Evolutionary conservation across 169 alveolate species (phyloP).

Genomic region (Cryptosporidium meleagridis): DNA sequence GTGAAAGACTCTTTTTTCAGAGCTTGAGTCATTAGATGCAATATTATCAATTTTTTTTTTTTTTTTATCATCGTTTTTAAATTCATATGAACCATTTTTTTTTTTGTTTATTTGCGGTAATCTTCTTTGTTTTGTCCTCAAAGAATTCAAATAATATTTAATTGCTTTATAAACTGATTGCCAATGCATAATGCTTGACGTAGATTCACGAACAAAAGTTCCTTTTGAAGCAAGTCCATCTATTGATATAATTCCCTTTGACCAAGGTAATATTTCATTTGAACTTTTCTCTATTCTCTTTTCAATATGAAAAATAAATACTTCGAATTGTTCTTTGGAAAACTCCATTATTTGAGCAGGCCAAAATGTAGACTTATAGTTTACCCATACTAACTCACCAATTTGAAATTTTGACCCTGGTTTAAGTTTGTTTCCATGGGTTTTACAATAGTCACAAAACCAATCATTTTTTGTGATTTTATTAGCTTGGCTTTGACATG

Average conservation of each 20-base stretch:
- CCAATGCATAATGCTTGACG: slow-evolving; percentile 40
- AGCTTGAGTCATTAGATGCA: background rate
- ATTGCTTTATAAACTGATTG: slow-evolving; percentile 51
- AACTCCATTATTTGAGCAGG: slow-evolving; percentile 55
- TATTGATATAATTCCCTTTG: slow-evolving; percentile 38
- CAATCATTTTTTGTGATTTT: slow-evolving; percentile 40
- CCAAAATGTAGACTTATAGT: slow-evolving; percentile 36
- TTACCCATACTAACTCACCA: slow-evolving; percentile 69
- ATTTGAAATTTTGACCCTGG: slow-evolving; percentile 45
- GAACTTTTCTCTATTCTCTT: slow-evolving; percentile 25
- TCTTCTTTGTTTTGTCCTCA: slow-evolving; percentile 47
- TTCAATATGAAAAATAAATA: slow-evolving; percentile 41
- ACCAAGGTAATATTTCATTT: slow-evolving; percentile 38
- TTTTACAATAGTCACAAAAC: slow-evolving; percentile 53
- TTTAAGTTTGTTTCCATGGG: background rate
- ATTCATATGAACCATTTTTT: background rate
- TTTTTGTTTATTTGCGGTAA: slow-evolving; percentile 15
- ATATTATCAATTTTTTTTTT: slow-evolving; percentile 3
- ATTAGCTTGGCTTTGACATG: slow-evolving; percentile 17
- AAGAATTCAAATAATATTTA: slow-evolving; percentile 33
- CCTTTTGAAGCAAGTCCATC: slow-evolving; percentile 71
- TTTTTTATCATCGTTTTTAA: background rate
- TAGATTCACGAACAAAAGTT: slow-evolving; percentile 41
- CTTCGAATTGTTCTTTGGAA: slow-evolving; percentile 14
- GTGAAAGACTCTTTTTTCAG: background rate